Conservation (phyloP, 176 grass and related monocot species). For the Oropetium thomaeum region DNA sequence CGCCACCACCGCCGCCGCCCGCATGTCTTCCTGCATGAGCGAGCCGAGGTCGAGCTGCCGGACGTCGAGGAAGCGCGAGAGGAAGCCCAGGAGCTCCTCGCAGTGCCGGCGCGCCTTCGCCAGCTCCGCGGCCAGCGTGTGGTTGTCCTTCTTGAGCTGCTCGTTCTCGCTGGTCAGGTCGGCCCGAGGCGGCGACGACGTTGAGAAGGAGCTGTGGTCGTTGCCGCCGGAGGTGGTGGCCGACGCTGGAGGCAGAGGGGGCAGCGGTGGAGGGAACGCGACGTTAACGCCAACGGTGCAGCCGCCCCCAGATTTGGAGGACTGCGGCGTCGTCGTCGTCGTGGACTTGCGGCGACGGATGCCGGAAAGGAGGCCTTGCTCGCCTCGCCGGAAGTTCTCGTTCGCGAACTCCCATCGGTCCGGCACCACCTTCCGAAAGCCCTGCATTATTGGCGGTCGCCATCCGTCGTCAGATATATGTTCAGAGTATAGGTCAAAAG, state of each 20-base stretch:
- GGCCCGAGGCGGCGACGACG: conserved; percentile 42
- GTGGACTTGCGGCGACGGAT: conserved; percentile 60
- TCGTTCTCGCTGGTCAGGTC: conserved; percentile 61
- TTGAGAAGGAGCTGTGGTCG: conserved; percentile 48
- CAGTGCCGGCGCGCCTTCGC: conserved; percentile 51
- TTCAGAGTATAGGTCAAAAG: not conserved
- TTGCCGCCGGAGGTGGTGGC: conserved; percentile 48
- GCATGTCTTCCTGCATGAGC: conserved; percentile 44
- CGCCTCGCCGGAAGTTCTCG: conserved; percentile 73
- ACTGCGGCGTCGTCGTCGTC: conserved; percentile 16
- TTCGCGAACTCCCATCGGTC: conserved; percentile 94
- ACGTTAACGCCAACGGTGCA: conserved; percentile 21
- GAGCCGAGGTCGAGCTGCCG: conserved; percentile 44
- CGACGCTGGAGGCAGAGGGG: conserved; percentile 35
- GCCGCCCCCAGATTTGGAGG: conserved; percentile 29
- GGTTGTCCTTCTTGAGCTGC: conserved; percentile 68
- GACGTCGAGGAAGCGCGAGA: conserved; percentile 76
- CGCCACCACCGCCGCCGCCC: no score
- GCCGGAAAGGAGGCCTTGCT: conserved; percentile 52
- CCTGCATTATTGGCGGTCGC: conserved; percentile 33
- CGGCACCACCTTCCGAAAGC: conserved; percentile 83
- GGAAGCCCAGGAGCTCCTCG: conserved; percentile 64
- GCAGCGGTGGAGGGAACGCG: conserved; percentile 25
- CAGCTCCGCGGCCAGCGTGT: conserved; percentile 51
- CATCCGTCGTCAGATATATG: not conserved